A percentile compares a stretch with the other conserved stretches of the same genome.
Conservation (phyloP, 768 basidiomycete species). For the Candolleomyces eurysporus region DNA sequence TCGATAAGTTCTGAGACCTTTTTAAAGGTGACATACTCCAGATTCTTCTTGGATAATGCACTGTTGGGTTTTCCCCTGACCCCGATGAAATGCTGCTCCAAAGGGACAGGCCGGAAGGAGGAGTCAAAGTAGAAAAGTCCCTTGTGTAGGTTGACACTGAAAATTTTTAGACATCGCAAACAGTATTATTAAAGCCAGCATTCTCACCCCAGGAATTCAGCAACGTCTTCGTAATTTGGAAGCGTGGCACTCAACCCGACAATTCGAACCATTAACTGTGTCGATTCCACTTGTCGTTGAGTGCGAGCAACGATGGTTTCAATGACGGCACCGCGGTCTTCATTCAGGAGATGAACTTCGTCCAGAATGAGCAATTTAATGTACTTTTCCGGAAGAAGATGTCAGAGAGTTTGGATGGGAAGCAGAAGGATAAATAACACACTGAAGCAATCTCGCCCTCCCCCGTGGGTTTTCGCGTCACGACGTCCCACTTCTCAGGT, state of each 20-base stretch:
- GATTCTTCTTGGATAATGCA: conserved; percentile 68
- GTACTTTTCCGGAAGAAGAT: conserved; percentile 50
- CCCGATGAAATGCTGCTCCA: conserved; percentile 97
- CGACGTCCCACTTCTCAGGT: conserved; percentile 99
- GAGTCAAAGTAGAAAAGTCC: conserved; percentile 98
- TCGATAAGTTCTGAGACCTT: conserved; percentile 86
- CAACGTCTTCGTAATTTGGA: conserved; percentile 96
- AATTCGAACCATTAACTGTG: conserved; percentile 93
- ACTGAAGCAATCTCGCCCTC: conserved; percentile 97
- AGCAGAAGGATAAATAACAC: conserved; percentile 20
- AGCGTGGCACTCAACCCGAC: conserved; percentile 95
- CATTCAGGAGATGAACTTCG: conserved; percentile 95
- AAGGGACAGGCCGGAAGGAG: conserved; percentile 92
- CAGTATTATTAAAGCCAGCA: not conserved
- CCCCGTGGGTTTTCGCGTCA: conserved; percentile 93
- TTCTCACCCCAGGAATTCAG: conserved; percentile 83
- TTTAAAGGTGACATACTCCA: conserved; percentile 85
- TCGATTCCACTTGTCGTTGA: conserved; percentile 92
- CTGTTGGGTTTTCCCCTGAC: conserved; percentile 86
- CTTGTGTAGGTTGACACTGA: conserved; percentile 77
- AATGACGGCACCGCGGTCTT: conserved; percentile 97
- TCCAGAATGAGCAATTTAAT: conserved; percentile 95
- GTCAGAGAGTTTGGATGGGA: not conserved
- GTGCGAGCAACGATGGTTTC: conserved; percentile 98
- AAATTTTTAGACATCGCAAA: not conserved